Evolutionary conservation across 2,329 filamentous ascomycete genomes (phyloP).

Genomic region (Trichoderma polysporum): DNA sequence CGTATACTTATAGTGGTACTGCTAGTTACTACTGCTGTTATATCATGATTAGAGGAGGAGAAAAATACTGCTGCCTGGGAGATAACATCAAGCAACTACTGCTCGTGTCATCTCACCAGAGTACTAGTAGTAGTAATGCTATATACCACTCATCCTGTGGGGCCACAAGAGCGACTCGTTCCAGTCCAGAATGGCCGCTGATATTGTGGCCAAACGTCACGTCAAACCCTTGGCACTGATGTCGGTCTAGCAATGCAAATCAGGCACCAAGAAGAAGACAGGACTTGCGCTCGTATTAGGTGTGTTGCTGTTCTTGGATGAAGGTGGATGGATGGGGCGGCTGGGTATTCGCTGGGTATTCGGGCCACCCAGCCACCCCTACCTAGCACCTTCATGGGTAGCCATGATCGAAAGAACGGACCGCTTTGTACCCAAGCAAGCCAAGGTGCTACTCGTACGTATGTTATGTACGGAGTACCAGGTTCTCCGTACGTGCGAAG

Average conservation of each 20-base stretch:
- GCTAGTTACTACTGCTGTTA: not conserved
- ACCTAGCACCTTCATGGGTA: not conserved
- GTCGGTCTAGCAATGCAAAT: not conserved
- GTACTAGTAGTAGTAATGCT: not conserved
- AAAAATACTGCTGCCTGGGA: constrained; percentile 16
- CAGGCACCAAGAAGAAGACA: constrained; percentile 11
- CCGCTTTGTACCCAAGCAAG: not conserved
- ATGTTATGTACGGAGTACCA: not conserved
- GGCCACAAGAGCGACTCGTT: not conserved
- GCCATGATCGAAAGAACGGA: not conserved
- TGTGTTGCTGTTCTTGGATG: constrained; percentile 19
- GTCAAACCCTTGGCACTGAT: not conserved
- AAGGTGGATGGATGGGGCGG: not conserved
- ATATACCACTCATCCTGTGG: not conserved
- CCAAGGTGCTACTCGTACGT: not conserved
- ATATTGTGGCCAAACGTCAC: not conserved
- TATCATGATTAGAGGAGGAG: not conserved
- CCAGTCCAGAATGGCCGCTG: not conserved
- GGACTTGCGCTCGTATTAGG: constrained; percentile 2
- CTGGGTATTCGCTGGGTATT: constrained; percentile 4
- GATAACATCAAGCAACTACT: not conserved
- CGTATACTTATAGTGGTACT: not conserved
- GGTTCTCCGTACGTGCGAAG: constrained; percentile 5
- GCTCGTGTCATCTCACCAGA: constrained; percentile 1
- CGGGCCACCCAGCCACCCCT: not conserved